Conservation (phyloP, 2,329 filamentous ascomycete species). For the Pseudogymnoascus sp. region DNA sequence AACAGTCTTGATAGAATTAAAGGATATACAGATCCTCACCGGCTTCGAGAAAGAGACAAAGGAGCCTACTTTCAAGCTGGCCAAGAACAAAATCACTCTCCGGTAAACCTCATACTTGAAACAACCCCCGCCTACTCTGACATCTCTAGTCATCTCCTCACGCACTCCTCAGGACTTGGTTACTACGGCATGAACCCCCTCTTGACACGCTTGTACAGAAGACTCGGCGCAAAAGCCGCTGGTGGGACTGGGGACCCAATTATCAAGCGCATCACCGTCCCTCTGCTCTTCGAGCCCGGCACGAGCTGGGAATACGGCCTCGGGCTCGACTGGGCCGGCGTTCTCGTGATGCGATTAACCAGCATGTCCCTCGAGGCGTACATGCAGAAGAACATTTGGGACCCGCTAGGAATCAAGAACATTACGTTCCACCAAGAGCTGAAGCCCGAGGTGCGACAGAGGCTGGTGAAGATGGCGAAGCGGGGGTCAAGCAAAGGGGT, state of each 20-base stretch:
- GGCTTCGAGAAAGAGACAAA: constrained; percentile 19
- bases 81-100: constrained; percentile 20
- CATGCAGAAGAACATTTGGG: constrained; percentile 20
- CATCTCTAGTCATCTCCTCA: constrained; percentile 20
- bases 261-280: constrained; percentile 20
- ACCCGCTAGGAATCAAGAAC: constrained; percentile 17
- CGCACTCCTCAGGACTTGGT: constrained; percentile 20
- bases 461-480: constrained; percentile 15
- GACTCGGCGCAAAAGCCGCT: neutral
- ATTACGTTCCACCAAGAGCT: constrained; percentile 22
- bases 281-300: constrained; percentile 56
- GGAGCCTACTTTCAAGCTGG: constrained; percentile 16
- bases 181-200: constrained; percentile 17
- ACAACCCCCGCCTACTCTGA: neutral
- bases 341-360: constrained; percentile 36
- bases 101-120: constrained; percentile 14
- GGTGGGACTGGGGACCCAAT: neutral
- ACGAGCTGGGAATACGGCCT: constrained; percentile 51
- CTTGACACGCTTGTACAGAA: constrained; percentile 7
- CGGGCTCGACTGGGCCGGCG: constrained; percentile 46
- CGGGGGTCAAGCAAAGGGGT: neutral
- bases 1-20: constrained; percentile 20
- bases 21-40: constrained; percentile 21
- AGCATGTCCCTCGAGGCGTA: constrained; percentile 15
- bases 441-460: constrained; percentile 14